Percentiles rank a stretch among this genome's conserved stretches.
These are phyloP conservation scores for Sclerospora graminicola DNA, from an alignment of 352 stramenopile genomes.

Conservation along the genomic window DNA sequence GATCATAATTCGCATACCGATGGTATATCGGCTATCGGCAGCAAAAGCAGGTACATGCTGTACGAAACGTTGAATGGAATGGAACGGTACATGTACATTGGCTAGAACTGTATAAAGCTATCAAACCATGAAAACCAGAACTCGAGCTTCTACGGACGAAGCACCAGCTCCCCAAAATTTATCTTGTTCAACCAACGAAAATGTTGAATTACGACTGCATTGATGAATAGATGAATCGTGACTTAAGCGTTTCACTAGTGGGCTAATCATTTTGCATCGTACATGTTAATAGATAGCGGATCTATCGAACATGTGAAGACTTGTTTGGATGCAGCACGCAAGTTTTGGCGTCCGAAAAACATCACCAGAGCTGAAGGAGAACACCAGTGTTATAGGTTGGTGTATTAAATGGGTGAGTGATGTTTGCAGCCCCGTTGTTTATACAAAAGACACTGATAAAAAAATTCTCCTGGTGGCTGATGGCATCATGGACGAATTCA, in stretches of 20 bases:
- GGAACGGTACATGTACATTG: too few relatives aligned
- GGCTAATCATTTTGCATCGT: background rate
- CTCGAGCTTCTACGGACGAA: constrained; percentile 52
- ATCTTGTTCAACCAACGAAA: constrained; percentile 65
- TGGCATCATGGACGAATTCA: constrained; percentile 97
- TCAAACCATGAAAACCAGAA: too few relatives aligned
- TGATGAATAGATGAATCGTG: constrained; percentile 97
- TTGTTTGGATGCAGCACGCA: constrained; percentile 33
- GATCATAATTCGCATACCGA: too few relatives aligned
- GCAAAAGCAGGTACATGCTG: too few relatives aligned
- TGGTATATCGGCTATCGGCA: too few relatives aligned
- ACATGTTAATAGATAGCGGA: background rate
- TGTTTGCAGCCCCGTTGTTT: background rate
- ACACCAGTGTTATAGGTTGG: constrained; percentile 94
- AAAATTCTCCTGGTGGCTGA: constrained; percentile 98
- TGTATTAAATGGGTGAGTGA: constrained; percentile 92
- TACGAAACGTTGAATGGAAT: too few relatives aligned
- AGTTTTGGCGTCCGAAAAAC: constrained; percentile 41
- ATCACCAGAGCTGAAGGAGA: constrained; percentile 57
- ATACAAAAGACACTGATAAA: too few relatives aligned
- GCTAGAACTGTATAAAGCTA: too few relatives aligned
- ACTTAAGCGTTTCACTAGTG: constrained; percentile 92
- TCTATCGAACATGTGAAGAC: background rate
- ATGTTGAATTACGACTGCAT: constrained; percentile 95
- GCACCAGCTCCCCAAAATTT: constrained; percentile 69